phyloP scores from a whole-genome alignment of 352 stramenopile species.

The Hyphochytrium catenoides region DNA sequence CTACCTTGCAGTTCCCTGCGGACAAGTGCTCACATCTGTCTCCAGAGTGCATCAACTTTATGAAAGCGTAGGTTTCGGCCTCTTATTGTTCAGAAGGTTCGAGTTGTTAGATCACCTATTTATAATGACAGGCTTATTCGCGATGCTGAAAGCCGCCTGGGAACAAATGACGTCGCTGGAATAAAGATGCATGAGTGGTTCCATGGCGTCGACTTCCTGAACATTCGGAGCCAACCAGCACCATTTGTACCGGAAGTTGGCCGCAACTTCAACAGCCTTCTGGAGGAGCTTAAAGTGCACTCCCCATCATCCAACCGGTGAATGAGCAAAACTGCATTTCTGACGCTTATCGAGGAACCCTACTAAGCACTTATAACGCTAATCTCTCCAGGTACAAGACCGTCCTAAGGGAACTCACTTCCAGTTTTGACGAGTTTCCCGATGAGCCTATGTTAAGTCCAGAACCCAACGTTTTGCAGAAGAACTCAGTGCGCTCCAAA shows the following conservation, averaged over 20 bases:
- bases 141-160: constrained; percentile 76
- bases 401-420: constrained; percentile 71
- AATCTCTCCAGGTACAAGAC: constrained; percentile 43
- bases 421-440: constrained; percentile 94
- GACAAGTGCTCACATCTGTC: constrained; percentile 29
- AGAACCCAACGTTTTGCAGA: neutral
- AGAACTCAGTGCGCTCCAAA: neutral
- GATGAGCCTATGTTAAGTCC: constrained; percentile 20
- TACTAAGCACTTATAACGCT: constrained; percentile 26
- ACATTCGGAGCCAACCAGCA: constrained; percentile 43
- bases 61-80: constrained; percentile 14
- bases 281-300: constrained; percentile 66
- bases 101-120: neutral
- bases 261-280: constrained; percentile 64
- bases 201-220: constrained; percentile 70
- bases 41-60: constrained; percentile 69
- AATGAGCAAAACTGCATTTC: constrained; percentile 6
- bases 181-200: constrained; percentile 97
- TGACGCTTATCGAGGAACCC: constrained; percentile 5
- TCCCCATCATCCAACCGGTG: constrained; percentile 20
- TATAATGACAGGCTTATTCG: constrained; percentile 55
- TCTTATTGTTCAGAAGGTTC: neutral
- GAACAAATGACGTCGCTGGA: constrained; percentile 73
- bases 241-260: constrained; percentile 65
- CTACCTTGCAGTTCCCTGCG: constrained; percentile 50